Evolutionary conservation across 2,329 filamentous ascomycete genomes (phyloP).

Genomic region (Epichloe sibirici): DNA sequence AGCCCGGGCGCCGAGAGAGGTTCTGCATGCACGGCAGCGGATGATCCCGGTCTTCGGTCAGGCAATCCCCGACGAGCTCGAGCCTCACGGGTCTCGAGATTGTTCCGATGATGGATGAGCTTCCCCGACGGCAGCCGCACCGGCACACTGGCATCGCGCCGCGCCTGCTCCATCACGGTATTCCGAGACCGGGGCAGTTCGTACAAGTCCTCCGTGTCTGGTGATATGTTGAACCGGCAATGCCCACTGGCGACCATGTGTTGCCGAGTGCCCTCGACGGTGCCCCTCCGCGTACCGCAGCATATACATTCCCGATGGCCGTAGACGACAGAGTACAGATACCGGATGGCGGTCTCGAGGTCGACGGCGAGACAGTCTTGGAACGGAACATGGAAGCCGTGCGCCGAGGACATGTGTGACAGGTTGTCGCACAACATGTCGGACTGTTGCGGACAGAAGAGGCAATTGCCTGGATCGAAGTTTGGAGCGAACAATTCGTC

Average conservation of each 20-base stretch:
- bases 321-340: slow-evolving; percentile 35
- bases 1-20: background rate
- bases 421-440: slow-evolving; percentile 24
- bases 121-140: slow-evolving; percentile 22
- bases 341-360: slow-evolving; percentile 31
- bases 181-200: slow-evolving; percentile 12
- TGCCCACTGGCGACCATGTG: slow-evolving; percentile 41
- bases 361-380: slow-evolving; percentile 30
- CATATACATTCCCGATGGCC: slow-evolving; percentile 10
- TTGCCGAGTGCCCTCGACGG: slow-evolving; percentile 31
- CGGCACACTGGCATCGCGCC: no score
- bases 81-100: slow-evolving; percentile 4
- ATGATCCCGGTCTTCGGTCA: background rate
- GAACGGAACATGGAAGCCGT: slow-evolving; percentile 33
- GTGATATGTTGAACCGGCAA: slow-evolving; percentile 29
- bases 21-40: background rate
- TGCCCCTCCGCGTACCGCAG: no score
- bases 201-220: slow-evolving; percentile 30
- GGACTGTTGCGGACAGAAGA: slow-evolving; percentile 27
- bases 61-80: slow-evolving; percentile 3
- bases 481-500: slow-evolving; percentile 1
- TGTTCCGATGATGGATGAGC: slow-evolving; percentile 16
- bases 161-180: background rate
- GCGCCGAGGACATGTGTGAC: slow-evolving; percentile 35
- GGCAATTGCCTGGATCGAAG: slow-evolving; percentile 23